These are phyloP conservation scores for Corylus americana DNA, from an alignment of 306 rosid species.

Conservation along the genomic window DNA sequence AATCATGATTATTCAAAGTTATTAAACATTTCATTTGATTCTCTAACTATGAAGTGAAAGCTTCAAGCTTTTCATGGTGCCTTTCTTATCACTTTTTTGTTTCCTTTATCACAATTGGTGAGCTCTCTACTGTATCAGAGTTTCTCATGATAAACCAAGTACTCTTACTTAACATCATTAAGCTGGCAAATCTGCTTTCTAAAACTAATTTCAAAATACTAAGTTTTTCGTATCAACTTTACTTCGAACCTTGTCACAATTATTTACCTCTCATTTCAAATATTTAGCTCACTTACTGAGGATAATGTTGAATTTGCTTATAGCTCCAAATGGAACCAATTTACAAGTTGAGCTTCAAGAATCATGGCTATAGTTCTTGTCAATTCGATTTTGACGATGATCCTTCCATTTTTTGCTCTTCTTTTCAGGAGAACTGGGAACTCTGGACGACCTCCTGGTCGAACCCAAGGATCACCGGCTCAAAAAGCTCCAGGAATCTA, in stretches of 20 bases:
- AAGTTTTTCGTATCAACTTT: not conserved
- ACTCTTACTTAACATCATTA: not conserved
- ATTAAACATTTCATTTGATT: slow-evolving; percentile 36
- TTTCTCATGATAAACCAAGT: not conserved
- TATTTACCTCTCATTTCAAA: not conserved
- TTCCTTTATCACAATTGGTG: slow-evolving; percentile 33
- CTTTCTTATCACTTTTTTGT: slow-evolving; percentile 44
- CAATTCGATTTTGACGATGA: not conserved
- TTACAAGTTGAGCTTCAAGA: not conserved
- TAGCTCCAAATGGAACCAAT: not conserved
- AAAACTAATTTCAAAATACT: not conserved
- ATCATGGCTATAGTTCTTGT: not conserved
- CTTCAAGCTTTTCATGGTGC: slow-evolving; percentile 36
- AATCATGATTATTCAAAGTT: slow-evolving; percentile 41
- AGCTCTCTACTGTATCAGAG: not conserved
- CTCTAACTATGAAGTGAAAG: slow-evolving; percentile 26
- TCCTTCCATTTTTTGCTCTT: slow-evolving; percentile 10
- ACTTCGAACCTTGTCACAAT: too few relatives aligned
- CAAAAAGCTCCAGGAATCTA: slow-evolving; percentile 40
- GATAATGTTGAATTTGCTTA: too few relatives aligned
- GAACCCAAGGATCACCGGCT: slow-evolving; percentile 34
- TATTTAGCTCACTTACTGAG: too few relatives aligned
- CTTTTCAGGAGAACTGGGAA: slow-evolving; percentile 67
- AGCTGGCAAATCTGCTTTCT: not conserved
- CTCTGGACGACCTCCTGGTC: slow-evolving; percentile 76